Evolutionary conservation across 176 grass and related monocot genomes (phyloP), one percentile per base, ranked within the genome.

Genomic region (Carex parvula): DNA sequence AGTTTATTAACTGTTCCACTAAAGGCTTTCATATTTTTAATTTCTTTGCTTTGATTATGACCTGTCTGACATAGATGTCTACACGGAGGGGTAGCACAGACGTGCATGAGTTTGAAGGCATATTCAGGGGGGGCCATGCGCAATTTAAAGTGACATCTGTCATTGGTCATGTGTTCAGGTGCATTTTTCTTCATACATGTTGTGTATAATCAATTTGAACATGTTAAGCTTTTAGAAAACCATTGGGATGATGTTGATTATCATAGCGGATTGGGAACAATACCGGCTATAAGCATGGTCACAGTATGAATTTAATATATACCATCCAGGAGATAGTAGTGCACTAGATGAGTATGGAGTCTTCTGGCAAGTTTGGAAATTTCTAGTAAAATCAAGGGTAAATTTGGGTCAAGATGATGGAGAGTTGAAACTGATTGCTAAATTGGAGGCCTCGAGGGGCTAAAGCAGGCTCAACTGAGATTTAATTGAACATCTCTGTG

Each of bases 81-180:
- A 94, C 95, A 44, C 68, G 92, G 21, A 98, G 50, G 70, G 93
- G 92, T 60, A 92, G 91, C 81, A 98, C 91, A 41, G 92, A 98
- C 59, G 91, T 98, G 46, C 95, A 98, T 60, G 92, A 98, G 86
- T 98, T 98, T 88, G 95, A 95, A 2, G 95, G 88, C 20, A 65
- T 81, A 64, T 95, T 98, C 88, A 89, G 64, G 54, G 93, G 91
- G 55, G 60, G 79, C 67, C 80, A 81, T 75, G 91, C 52, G 73
- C 82, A 84, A 76, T 98, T 86, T 64, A 98, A 87, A 87, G 95
- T 98, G 79, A 94, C 95, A 78, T 94, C 95, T 86, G 92, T 94
- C 35, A 98, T 98, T 71, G 95, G 92, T 61, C 95, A 98, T 82
- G 89, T 98, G 32, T 91, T 98, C 70, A 94, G 95, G 95, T 97